Evolutionary conservation across 176 grass and related monocot species (phyloP).

Genomic region (Oryza punctata): DNA sequence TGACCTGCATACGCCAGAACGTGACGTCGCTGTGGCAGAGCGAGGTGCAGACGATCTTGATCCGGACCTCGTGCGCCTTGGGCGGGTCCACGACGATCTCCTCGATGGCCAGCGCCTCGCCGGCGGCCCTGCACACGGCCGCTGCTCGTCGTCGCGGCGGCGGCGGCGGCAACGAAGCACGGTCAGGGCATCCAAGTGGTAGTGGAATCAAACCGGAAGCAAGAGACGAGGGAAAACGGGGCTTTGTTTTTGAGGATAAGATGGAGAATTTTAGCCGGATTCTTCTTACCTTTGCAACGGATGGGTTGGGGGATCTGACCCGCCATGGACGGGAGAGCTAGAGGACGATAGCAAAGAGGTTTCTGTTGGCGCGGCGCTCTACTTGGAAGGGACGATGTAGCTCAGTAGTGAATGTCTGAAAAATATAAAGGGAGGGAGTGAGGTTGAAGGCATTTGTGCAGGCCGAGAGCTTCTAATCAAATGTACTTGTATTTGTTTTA

Average conservation of each 20-base stretch:
- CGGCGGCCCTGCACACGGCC: slow-evolving; percentile 71
- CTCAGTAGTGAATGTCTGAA: background rate
- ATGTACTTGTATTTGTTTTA: background rate
- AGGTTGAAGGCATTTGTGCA: background rate
- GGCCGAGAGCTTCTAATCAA: background rate
- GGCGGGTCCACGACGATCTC: slow-evolving; percentile 82
- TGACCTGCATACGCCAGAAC: slow-evolving; percentile 79
- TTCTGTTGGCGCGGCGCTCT: background rate
- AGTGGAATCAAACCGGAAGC: background rate
- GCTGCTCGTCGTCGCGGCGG: slow-evolving; percentile 39
- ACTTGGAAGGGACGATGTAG: background rate
- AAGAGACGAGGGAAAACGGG: background rate
- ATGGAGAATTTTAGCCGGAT: background rate
- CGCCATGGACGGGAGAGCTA: slow-evolving; percentile 38
- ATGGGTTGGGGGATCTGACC: slow-evolving; percentile 48
- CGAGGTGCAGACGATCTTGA: slow-evolving; percentile 81
- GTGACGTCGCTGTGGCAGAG: slow-evolving; percentile 90
- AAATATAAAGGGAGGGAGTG: background rate
- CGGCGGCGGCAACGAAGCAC: no score
- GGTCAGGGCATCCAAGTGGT: slow-evolving; percentile 11
- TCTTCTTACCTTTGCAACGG: slow-evolving; percentile 57
- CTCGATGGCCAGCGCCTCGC: slow-evolving; percentile 70
- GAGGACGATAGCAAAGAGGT: background rate
- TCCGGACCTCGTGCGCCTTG: slow-evolving; percentile 59
- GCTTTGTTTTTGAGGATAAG: background rate